Base-by-base conservation (phyloP, 2,329 filamentous ascomycete genomes). In the Magnaporthiopsis incrustans region DNA sequence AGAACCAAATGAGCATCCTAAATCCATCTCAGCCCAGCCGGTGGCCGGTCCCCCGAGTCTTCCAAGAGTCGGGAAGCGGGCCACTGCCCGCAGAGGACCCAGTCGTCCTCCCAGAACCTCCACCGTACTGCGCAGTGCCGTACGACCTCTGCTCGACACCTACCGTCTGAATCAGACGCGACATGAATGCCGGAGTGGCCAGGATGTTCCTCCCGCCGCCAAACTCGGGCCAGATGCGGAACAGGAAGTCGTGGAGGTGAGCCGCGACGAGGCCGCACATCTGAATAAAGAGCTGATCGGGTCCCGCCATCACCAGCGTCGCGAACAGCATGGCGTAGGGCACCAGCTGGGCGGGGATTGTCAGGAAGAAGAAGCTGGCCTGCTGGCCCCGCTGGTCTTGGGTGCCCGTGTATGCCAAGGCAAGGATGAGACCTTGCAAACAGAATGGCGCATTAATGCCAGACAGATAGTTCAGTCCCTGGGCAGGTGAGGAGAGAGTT, bases 241-340 rank as follows among this genome's bases (percentile, higher is more conserved):
- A 92, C 61, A 97, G 76, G 72, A 98, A 99, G 73, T 98, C 91
- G 76, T 92, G 96, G 26, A 95, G 72, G 74, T 99, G 95, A 5
- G 93, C 93, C 15, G 93, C 91, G 58, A 96, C 68, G 14, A 99
- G 81, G n/a, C 95, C 95, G 44, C 85, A 90, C 5, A 86, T 75
- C 71, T 96, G 87, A 4, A 87, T 71, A 64, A 90, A 72, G 14
- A 90, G 82, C 25, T 77, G 69, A 50, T 81, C 81, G 14, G 88
- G 88, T 6, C 77, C 81, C 0, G 70, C 72, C 72, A 90, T 85
- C 63, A 98, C 78, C 27, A 96, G 81, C 14, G 89, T 89, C 70
- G 92, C 78, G 22, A 87, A 75, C 59, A 98, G 83, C 83, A 96
- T 90, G 67, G 89, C 88, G 73, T 88, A 90, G 3, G 95, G 95